Evolutionary conservation across 768 basidiomycete species (phyloP), one percentile per base, ranked within the genome.

Genomic region (Pleurotus tuber-regium): DNA sequence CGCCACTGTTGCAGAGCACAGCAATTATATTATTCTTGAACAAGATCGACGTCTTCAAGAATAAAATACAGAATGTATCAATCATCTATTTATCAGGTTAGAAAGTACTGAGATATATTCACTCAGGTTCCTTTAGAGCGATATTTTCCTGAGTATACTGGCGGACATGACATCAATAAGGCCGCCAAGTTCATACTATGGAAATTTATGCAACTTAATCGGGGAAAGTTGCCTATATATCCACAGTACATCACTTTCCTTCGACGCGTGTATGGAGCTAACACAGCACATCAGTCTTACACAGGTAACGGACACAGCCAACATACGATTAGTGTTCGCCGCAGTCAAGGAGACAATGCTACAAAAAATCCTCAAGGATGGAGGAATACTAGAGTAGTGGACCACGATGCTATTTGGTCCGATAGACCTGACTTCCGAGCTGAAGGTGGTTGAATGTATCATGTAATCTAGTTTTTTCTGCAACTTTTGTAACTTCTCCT

Each of bases 161-260:
- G 91, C 28, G 92, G 92, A 3, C 67, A 84, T 2, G 90, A 94
- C 61, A 89, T 95, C 66, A 94, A 92, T 71, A 95, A 94, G 66
- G 92, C 92, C 1, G 92, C 93, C 0, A 93, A 93, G 59, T 96
- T 91, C 57, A 93, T 97, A 47, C 73, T 97, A 29, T 96, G 92
- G 93, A 74, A 88, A 60, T 97, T 96, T 60, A 93, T 93, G 77
- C 91, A 95, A 66, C 86, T 88, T 50, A 96, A 95, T 59, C 71
- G 88, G 16, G 89, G 89, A 48, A 67, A 84, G 44, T 68, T 94
- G 57, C 90, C 85, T 52, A 88, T 97, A 19, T 97, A 95, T 66
- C 92, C 93, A 2, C 93, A 96, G 89, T 89, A 55, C 30, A 86
- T 77, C 25, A 30, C 36, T 39, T 30, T 18, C 19, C 28, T n/a